Evolutionary conservation across 345 rosid species (phyloP).

Genomic region (Aquilaria sinensis): DNA sequence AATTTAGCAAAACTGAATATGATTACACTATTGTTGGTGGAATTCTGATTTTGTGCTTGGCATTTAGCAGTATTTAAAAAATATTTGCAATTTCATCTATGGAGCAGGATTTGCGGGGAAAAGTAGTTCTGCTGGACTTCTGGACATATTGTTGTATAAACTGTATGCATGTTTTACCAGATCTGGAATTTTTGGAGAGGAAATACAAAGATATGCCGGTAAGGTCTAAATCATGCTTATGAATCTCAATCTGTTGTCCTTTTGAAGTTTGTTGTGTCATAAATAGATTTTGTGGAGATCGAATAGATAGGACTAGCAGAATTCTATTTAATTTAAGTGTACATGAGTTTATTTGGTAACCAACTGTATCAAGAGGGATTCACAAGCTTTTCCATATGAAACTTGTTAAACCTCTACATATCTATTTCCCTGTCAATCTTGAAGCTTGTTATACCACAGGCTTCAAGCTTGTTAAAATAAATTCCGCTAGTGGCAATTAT

Average conservation of each 20-base stretch:
- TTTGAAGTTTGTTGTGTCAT: not conserved
- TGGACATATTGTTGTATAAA: slow-evolving; percentile 98
- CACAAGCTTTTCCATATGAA: no score
- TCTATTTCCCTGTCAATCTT: no score
- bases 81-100: slow-evolving; percentile 7
- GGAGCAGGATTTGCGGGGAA: slow-evolving; percentile 81
- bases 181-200: slow-evolving; percentile 80
- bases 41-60: not conserved
- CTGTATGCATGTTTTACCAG: slow-evolving; percentile 92
- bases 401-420: no score
- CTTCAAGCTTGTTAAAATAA: no score
- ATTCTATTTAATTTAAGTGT: no score
- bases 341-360: no score
- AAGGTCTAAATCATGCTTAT: slow-evolving; percentile 18
- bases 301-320: no score
- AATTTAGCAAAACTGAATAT: no score
- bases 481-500: no score
- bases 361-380: no score
- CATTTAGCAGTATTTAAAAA: not conserved
- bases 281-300: not conserved
- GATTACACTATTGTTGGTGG: no score
- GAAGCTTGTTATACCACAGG: no score
- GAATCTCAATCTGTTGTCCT: slow-evolving; percentile 6
- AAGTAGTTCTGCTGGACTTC: slow-evolving; percentile 89
- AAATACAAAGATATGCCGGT: slow-evolving; percentile 88